Evolutionary conservation across 805 yeast genomes (phyloP).

Genomic region (Metschnikowia lunata): DNA sequence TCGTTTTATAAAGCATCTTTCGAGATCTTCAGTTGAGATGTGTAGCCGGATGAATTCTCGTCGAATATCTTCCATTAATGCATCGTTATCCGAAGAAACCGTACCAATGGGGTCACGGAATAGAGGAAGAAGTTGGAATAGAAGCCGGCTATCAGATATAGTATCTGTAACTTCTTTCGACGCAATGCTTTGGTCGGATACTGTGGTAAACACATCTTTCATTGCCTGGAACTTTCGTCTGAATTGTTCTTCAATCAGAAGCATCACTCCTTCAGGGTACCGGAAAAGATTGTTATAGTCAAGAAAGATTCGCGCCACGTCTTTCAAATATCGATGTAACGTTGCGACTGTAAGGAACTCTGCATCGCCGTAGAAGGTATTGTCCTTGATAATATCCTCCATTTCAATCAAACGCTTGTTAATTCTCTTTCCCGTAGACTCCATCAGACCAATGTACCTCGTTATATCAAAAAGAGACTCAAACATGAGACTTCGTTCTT

Average conservation of each 20-base stretch:
- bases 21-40: background rate
- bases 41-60: conserved; percentile 1
- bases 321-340: conserved; percentile 1
- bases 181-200: background rate
- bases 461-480: conserved; percentile 1
- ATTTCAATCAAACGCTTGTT: conserved; percentile 1
- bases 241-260: conserved; percentile 3
- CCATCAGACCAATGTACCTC: conserved; percentile 5
- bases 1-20: conserved; percentile 2
- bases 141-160: background rate
- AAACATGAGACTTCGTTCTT: background rate
- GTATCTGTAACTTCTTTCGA: background rate
- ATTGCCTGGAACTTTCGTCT: conserved; percentile 1
- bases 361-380: background rate
- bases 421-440: conserved; percentile 1
- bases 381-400: background rate
- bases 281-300: conserved; percentile 8
- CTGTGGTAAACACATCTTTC: background rate
- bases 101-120: conserved; percentile 8
- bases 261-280: conserved; percentile 2
- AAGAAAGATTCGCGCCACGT: conserved; percentile 2
- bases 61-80: conserved; percentile 1
- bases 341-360: background rate
- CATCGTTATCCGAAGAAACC: background rate
- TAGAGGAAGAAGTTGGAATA: conserved; percentile 3